Base-by-base conservation (phyloP, 768 basidiomycete genomes). In the Lenzites betulinus region DNA sequence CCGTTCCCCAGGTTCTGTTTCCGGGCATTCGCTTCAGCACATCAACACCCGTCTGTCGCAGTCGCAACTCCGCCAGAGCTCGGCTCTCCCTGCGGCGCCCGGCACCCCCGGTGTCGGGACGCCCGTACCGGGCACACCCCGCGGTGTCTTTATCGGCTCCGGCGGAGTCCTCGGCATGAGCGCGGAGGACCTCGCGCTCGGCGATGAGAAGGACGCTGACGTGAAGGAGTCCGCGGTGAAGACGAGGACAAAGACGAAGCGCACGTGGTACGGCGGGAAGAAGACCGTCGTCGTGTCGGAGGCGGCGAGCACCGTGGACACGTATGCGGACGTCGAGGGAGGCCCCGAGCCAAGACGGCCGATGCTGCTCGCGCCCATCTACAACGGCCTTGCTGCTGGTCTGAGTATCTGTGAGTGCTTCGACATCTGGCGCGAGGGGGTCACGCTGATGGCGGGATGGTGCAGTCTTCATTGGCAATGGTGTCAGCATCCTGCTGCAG, bases 231-330 rank as follows among this genome's bases (percentile, higher is more conserved):
- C 23, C 16, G 47, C 28, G 2, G 56, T 47, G 38, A 28, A 26
- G 20, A 47, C 41, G 5, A 57, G 56, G 62, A 69, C 66, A 36
- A 65, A 63, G 63, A 67, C 66, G 26, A 66, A 61, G 60, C 67
- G 65, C 60, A 87, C 78, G 26, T 89, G 87, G 87, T 88, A 81
- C 64, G 86, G 87, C 12, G 76, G 77, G 62, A 83, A 81, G 72
- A 73, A 81, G 50, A 73, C 71, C 35, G 68, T 79, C 44, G 71
- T 73, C 25, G 72, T 77, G 12, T 63, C 64, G 16, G 71, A 66
- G 25, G 38, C 46, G 22, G 52, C 38, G 57, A 58, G 54, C 33
- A 30, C 47, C 46, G 41, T 59, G 30, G 62, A 61, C 44, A 49
- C 54, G 13, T 62, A 59, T 43, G 57, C 54, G 13, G 74, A 71